Conservation (phyloP, 1,284 basidiomycete species). For the Pyrrhoderma noxium region DNA sequence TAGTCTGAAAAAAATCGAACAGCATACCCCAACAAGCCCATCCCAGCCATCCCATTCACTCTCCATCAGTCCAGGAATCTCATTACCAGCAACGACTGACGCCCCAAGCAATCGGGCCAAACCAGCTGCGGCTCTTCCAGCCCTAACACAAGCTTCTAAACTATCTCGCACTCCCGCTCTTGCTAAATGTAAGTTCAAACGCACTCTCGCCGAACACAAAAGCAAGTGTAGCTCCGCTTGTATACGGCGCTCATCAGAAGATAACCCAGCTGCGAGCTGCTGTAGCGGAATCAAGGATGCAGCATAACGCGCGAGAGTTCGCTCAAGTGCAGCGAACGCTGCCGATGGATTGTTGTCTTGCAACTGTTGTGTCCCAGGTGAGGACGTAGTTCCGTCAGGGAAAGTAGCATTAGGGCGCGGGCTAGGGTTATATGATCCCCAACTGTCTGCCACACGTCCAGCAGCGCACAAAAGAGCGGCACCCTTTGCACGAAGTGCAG, state of each 20-base stretch:
- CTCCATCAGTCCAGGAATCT: constrained; percentile 71
- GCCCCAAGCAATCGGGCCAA: constrained; percentile 56
- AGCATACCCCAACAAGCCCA: not conserved
- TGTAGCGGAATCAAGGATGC: constrained; percentile 56
- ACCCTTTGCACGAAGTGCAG: constrained; percentile 62
- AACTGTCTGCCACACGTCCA: constrained; percentile 48
- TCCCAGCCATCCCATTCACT: constrained; percentile 24
- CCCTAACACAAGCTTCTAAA: constrained; percentile 56
- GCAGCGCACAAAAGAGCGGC: constrained; percentile 67
- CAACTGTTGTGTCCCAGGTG: constrained; percentile 27
- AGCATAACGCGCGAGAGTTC: constrained; percentile 53
- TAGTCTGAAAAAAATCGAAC: not conserved
- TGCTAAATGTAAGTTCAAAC: constrained; percentile 53
- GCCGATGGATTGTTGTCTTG: constrained; percentile 29
- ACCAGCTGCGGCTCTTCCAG: constrained; percentile 49
- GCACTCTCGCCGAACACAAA: constrained; percentile 59
- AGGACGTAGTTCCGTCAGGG: constrained; percentile 4
- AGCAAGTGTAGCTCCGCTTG: constrained; percentile 58
- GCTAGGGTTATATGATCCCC: constrained; percentile 42
- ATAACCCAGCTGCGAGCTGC: constrained; percentile 49
- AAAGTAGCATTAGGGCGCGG: constrained; percentile 11
- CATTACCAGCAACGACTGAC: constrained; percentile 49
- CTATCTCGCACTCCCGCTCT: constrained; percentile 48
- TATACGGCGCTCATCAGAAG: constrained; percentile 47
- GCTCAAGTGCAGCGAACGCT: constrained; percentile 53